Conservation (phyloP, 495 filamentous ascomycete species). For the Xylaria acuta region DNA sequence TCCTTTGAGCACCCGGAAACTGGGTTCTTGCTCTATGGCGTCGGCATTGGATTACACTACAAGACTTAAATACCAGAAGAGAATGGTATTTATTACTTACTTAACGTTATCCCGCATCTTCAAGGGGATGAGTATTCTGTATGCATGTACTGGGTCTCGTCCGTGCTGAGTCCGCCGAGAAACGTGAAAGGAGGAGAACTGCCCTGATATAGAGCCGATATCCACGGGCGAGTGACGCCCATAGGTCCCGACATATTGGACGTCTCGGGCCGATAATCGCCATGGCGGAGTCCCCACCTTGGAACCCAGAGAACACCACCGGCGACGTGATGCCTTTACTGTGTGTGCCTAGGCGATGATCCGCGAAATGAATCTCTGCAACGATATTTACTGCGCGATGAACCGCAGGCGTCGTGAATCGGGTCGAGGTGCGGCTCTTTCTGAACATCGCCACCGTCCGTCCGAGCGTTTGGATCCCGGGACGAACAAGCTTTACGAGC, state of each 20-base stretch:
- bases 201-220: not conserved
- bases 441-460: not conserved
- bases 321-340: not conserved
- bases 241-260: not conserved
- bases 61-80: not conserved
- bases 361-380: not conserved
- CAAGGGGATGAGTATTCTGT: not conserved
- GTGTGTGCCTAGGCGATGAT: not conserved
- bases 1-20: slow-evolving; percentile 6
- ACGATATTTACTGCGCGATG: not conserved
- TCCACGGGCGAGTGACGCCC: not conserved
- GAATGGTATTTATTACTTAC: slow-evolving; percentile 3
- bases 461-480: not conserved
- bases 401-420: not conserved
- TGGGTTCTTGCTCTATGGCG: slow-evolving; percentile 3
- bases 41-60: slow-evolving; percentile 12
- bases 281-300: not conserved
- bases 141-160: not conserved
- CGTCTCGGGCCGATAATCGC: not conserved
- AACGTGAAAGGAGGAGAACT: not conserved
- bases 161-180: not conserved
- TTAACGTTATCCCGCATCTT: not conserved
- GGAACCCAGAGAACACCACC: not conserved
- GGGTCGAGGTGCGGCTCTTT: not conserved
- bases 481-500: not conserved